phyloP scores from a whole-genome alignment of 2,329 filamentous ascomycete genomes.

The Trichoderma sp. region DNA sequence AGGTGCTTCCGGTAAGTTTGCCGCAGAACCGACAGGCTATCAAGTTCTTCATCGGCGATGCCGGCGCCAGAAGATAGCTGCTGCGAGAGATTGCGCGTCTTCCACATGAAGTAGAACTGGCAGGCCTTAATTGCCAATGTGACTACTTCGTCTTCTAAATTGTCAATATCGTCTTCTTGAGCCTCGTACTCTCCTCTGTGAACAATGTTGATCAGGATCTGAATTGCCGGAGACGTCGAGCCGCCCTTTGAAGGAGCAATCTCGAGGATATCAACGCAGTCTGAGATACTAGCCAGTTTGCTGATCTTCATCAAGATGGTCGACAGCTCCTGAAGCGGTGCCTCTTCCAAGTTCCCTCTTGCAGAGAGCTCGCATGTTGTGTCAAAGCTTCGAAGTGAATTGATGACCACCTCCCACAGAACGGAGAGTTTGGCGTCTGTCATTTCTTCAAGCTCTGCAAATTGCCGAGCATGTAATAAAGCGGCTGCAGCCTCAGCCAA shows the following conservation, averaged over 20 bases:
- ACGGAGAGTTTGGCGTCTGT: conserved; percentile 77
- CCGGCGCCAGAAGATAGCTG: conserved; percentile 56
- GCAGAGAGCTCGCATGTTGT: conserved; percentile 70
- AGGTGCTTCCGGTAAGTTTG: conserved; percentile 62
- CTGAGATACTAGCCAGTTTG: conserved; percentile 76
- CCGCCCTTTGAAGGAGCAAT: conserved; percentile 51
- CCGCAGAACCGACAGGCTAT: conserved; percentile 58
- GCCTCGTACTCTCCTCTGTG: conserved; percentile 68
- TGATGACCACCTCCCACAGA: conserved; percentile 83
- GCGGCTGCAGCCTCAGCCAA: conserved; percentile 81
- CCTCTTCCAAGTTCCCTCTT: conserved; percentile 67
- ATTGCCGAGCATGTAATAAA: conserved; percentile 80
- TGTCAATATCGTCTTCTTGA: conserved; percentile 69
- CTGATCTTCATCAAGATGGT: conserved; percentile 77
- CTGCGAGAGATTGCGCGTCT: conserved; percentile 62
- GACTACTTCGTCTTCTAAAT: conserved; percentile 77
- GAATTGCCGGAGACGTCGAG: conserved; percentile 57
- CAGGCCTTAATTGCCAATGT: conserved; percentile 73
- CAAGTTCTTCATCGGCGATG: conserved; percentile 59
- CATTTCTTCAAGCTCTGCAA: conserved; percentile 84
- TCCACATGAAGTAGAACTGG: conserved; percentile 96
- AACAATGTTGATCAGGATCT: conserved; percentile 71
- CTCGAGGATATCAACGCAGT: conserved; percentile 76
- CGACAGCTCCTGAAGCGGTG: conserved; percentile 67
- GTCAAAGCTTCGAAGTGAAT: conserved; percentile 70